These are phyloP conservation scores for Rubus parviflorus DNA, from an alignment of 306 rosid genomes.

Conservation along the genomic window DNA sequence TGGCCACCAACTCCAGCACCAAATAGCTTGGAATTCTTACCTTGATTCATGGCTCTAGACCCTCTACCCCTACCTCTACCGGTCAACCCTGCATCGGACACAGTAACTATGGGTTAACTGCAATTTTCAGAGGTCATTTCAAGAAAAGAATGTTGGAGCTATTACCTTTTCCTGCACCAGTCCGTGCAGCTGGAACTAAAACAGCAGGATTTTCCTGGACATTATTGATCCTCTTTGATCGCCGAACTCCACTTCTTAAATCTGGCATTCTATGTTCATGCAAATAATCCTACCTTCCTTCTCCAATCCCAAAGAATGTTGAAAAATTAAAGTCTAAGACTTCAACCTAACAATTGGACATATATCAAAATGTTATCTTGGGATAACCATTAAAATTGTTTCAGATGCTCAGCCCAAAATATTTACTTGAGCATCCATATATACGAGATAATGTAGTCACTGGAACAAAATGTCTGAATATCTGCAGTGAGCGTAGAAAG, in stretches of 20 bases:
- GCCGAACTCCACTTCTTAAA: conserved; percentile 47
- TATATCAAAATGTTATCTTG: not conserved
- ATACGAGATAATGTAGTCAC: not conserved
- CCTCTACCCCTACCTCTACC: conserved; percentile 43
- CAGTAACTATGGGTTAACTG: conserved; percentile 1
- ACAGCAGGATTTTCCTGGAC: conserved; percentile 35
- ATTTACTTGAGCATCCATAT: not conserved
- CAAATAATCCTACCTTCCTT: conserved; percentile 20
- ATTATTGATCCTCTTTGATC: conserved; percentile 48
- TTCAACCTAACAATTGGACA: conserved; percentile 18
- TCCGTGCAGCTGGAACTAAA: conserved; percentile 40
- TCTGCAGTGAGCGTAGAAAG: not conserved
- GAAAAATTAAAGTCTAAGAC: conserved; percentile 7
- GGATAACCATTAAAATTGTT: not conserved
- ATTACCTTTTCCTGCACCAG: conserved; percentile 39
- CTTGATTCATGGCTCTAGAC: conserved; percentile 43
- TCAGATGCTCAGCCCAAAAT: conserved; percentile 10
- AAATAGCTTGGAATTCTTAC: conserved; percentile 29
- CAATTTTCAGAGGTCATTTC: not conserved
- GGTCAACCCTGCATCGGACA: conserved; percentile 25
- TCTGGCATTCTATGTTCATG: conserved; percentile 45
- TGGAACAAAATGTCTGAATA: not conserved
- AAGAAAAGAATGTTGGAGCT: not conserved
- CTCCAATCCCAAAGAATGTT: conserved; percentile 25
- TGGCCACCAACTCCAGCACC: conserved; percentile 33